Conservation (phyloP, 2,329 filamentous ascomycete species). For the Trichoderma semiorbis region DNA sequence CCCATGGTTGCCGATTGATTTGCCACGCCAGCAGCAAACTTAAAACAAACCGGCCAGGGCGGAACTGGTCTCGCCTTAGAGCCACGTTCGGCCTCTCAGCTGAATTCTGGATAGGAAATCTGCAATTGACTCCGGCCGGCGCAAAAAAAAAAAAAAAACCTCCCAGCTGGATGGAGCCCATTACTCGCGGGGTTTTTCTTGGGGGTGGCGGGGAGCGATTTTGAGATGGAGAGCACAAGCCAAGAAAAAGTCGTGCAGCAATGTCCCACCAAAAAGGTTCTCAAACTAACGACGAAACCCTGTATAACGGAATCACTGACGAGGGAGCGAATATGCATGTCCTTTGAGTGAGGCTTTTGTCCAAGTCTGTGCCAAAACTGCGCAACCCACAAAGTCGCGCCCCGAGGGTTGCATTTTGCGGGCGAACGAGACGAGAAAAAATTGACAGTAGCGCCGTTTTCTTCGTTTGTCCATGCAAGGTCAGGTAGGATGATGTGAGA, state of each 20-base stretch:
- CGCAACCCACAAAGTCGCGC: conserved; percentile 1
- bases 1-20: neutral
- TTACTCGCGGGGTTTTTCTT: conserved; percentile 14
- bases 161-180: neutral
- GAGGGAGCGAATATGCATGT: neutral
- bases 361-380: neutral
- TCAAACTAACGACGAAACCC: conserved; percentile 12
- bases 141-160: neutral
- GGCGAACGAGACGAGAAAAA: neutral
- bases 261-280: conserved; percentile 7
- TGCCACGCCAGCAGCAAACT: neutral
- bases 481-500: conserved; percentile 1
- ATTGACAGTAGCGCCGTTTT: neutral
- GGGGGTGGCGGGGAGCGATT: neutral
- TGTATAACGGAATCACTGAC: neutral
- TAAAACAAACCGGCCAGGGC: neutral
- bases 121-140: conserved; percentile 5
- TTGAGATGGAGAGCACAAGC: neutral
- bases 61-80: neutral
- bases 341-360: conserved; percentile 13
- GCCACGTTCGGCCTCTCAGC: neutral
- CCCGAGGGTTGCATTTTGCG: conserved; percentile 2
- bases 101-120: neutral
- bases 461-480: neutral
- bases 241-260: conserved; percentile 2